Evolutionary conservation across 768 basidiomycete species (phyloP).

Genomic region (Xerocomellus chrysenteron): DNA sequence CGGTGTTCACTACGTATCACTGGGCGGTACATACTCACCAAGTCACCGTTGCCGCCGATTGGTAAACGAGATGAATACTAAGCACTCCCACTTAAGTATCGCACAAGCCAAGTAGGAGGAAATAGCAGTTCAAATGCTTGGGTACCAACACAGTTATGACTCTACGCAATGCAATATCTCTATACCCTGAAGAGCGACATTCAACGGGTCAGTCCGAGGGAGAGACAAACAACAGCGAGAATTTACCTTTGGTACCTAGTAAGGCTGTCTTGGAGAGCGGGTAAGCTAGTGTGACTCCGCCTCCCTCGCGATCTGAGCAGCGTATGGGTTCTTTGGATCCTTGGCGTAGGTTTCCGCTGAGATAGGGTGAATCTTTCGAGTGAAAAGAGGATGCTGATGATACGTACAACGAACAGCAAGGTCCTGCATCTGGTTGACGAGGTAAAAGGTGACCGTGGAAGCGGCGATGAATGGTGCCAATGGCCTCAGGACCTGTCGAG

Average conservation of each 20-base stretch:
- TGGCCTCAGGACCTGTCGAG: slow-evolving; percentile 62
- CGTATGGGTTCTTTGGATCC: slow-evolving; percentile 83
- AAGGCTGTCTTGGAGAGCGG: not conserved
- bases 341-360: slow-evolving; percentile 66
- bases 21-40: not conserved
- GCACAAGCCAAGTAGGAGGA: not conserved
- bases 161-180: slow-evolving; percentile 20
- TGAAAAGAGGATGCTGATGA: not conserved
- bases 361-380: not conserved
- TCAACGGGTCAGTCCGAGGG: not conserved
- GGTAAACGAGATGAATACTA: not conserved
- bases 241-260: slow-evolving; percentile 10
- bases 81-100: not conserved
- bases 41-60: not conserved
- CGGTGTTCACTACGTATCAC: too few relatives aligned
- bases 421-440: slow-evolving; percentile 68
- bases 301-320: slow-evolving; percentile 71
- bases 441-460: slow-evolving; percentile 60
- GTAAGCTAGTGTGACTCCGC: slow-evolving; percentile 39
- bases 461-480: slow-evolving; percentile 81
- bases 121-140: slow-evolving; percentile 1
- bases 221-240: not conserved
- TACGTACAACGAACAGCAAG: slow-evolving; percentile 68
- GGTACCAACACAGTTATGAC: slow-evolving; percentile 7
- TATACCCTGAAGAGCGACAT: slow-evolving; percentile 1